Conservation (phyloP, 2,329 filamentous ascomycete genomes). For the Sporothrix brasiliensis region DNA sequence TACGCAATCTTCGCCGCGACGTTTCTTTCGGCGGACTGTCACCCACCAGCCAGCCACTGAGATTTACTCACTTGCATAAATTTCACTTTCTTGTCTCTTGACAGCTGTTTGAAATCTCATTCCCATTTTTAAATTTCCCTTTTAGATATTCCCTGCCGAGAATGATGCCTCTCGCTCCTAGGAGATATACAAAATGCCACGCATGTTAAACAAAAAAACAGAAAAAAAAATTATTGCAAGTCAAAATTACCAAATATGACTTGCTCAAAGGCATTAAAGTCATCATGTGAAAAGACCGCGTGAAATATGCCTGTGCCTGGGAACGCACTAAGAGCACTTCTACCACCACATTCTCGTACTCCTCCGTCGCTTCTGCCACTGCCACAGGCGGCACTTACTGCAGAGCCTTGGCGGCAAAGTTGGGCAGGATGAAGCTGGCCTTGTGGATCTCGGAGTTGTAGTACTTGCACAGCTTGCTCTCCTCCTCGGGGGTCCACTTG, state of each 20-base stretch:
- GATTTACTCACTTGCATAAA: neutral
- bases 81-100: neutral
- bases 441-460: conserved; percentile 97
- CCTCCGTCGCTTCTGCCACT: neutral
- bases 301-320: neutral
- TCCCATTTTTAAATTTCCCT: conserved; percentile 7
- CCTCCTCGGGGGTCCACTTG: conserved; percentile 80
- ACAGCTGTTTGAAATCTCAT: neutral
- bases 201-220: conserved; percentile 24
- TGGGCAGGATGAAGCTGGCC: conserved; percentile 90
- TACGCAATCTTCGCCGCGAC: no score
- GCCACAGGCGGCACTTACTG: conserved; percentile 47
- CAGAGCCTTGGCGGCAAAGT: conserved; percentile 81
- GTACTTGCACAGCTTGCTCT: conserved; percentile 91
- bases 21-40: no score
- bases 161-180: neutral
- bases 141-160: neutral
- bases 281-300: neutral
- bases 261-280: neutral
- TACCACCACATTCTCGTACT: neutral
- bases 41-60: no score
- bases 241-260: conserved; percentile 18
- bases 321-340: neutral
- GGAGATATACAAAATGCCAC: conserved; percentile 23
- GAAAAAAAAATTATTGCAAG: conserved; percentile 10